Evolutionary conservation across 768 basidiomycete genomes (phyloP).

Genomic region (Dendrothele bispora): DNA sequence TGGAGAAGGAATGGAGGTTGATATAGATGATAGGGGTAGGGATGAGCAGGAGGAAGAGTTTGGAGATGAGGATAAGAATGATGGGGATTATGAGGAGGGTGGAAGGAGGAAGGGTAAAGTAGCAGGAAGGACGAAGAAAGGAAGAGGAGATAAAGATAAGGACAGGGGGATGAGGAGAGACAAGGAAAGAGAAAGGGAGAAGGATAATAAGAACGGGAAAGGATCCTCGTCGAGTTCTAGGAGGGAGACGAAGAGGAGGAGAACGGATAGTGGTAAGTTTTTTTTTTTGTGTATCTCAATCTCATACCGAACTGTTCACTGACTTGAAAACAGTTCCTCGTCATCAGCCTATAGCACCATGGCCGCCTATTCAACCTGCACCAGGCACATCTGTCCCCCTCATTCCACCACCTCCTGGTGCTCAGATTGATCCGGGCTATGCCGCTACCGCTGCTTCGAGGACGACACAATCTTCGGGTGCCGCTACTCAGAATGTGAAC

Average conservation of each 20-base stretch:
- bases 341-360: constrained; percentile 8
- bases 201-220: background rate
- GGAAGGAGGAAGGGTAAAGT: background rate
- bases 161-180: background rate
- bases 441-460: background rate
- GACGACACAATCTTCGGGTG: background rate
- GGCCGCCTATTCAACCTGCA: constrained; percentile 5
- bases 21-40: constrained; percentile 7
- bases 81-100: background rate
- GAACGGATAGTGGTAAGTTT: too few relatives aligned
- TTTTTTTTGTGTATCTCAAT: too few relatives aligned
- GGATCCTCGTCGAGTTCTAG: background rate
- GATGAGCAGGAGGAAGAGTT: constrained; percentile 9
- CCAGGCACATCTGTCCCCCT: background rate
- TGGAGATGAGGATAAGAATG: constrained; percentile 9
- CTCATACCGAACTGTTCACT: background rate
- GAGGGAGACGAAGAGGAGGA: background rate
- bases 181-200: background rate
- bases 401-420: constrained; percentile 20
- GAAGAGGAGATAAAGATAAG: background rate
- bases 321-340: background rate
- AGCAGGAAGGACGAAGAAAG: background rate
- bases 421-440: constrained; percentile 10
- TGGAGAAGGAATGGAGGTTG: constrained; percentile 8
- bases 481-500: background rate